Evolutionary conservation across 352 stramenopile species (phyloP), one percentile per base, ranked within the genome.

Genomic region (Globisporangium carolinianum): DNA sequence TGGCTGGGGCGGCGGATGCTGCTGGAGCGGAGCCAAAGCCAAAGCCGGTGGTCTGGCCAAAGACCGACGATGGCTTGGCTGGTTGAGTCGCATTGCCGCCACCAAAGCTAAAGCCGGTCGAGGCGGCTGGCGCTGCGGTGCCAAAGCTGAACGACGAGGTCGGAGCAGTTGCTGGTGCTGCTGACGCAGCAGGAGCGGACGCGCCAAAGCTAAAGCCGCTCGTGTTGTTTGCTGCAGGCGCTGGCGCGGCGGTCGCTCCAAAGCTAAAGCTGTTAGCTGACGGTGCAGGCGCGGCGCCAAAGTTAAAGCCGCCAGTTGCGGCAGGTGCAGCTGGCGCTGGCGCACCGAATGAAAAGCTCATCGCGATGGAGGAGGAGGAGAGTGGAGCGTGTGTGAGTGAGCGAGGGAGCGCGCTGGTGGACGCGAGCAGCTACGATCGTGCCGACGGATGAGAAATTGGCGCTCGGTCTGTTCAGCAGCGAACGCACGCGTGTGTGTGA

Each of bases 341-440:
- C 60, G 9, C 41, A 48, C 79, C 76, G 69, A 89, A 89, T 4
- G 69, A 78, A 39, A 87, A 87, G 12, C 74, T 72, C 36, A 67
- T 66, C 6, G 58, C 72, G 0, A 69, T 37, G 1, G 59, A 53
- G 10, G 78, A 60, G 18, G 63, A 41, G 8, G 17, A 47, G 37
- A n/a, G 14, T n/a, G n/a, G 10, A 14, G 32, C 4, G 18, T 14
- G 12, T 32, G 24, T 32, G 24, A 32, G 24, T 32, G 24, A 32
- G 24, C 24, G 24, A 32, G 24, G 24, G 24, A 32, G 24, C 24
- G 24, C 1, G 24, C 24, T 32, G 24, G 24, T 32, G 24, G 24
- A 32, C 3, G 24, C 3, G 24, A 32, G 24, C 2, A 32, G 24
- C 24, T 32, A 32, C 24, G 24, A 32, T 32, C 24, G 24, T 32